Evolutionary conservation across 163 green algal species (phyloP), one percentile per base, ranked within the genome.

Genomic region (Scenedesmus sp.): DNA sequence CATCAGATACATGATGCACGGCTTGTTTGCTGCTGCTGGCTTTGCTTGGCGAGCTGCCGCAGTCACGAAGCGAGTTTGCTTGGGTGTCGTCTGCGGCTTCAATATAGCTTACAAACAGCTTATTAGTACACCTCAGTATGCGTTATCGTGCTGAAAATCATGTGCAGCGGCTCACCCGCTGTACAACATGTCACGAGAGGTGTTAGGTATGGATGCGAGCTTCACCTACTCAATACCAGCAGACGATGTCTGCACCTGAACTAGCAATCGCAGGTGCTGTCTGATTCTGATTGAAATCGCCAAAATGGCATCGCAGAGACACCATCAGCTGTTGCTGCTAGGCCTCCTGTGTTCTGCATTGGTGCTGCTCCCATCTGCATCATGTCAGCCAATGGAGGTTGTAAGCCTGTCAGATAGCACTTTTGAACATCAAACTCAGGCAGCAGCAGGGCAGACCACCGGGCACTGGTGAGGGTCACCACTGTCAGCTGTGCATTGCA

Each of bases 1-100:
- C 98, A 99, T 99, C 5, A 99, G 94, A 91, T 99, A 99, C 98
- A 99, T 99, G 57, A 1, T 23, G 34, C 16, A 18, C 70, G 46
- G 70, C 4, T 34, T 5, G 15, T 16, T 26, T 76, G 66, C 23
- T 79, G 70, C 4, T 34, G 70, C 70, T 79, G 70, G 70, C 70
- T 23, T 23, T 79, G 70, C 52, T 52, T 79, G 70, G 70, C 70
- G 23, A 79, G 70, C 23, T 46, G 23, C 70, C 70, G 70, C 70
- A 79, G 70, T 79, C 70, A 52, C 23, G 23, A 13, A 79, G 20
- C 70, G 52, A 76, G 20, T 79, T 23, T 23, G 3, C 23, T 52
- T 79, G 2, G 0, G 70, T 23, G 23, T 18, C 4, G 70, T 79
- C 23, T 52, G 18, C 52, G 70, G 70, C 4, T 13, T 46, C 3